Conservation (phyloP, 1,284 basidiomycete species). For the Bondarzewia mesenterica region DNA sequence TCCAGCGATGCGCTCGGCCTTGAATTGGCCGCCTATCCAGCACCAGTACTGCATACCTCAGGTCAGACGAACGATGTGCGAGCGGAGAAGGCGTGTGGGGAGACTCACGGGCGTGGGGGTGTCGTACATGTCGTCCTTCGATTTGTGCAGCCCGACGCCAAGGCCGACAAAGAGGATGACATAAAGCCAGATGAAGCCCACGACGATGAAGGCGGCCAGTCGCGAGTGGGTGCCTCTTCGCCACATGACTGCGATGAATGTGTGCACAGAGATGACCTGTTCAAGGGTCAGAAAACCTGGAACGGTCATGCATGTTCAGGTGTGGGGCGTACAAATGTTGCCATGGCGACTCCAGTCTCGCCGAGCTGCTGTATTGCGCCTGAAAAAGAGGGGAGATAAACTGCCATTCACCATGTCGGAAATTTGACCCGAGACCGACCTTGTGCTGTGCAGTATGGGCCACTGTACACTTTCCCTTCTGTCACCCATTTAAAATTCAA, state of each 20-base stretch:
- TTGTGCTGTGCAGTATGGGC: conserved; percentile 10
- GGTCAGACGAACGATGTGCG: neutral
- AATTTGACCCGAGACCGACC: conserved; percentile 1
- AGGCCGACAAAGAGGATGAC: conserved; percentile 12
- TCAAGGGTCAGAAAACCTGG: neutral
- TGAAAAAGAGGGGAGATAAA: neutral
- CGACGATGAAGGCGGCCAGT: conserved; percentile 10
- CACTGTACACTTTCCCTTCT: conserved; percentile 3
- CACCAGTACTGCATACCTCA: conserved; percentile 33
- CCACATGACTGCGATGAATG: conserved; percentile 14
- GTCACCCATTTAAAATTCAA: conserved; percentile 10
- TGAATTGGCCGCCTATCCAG: conserved; percentile 33
- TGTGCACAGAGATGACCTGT: conserved; percentile 16
- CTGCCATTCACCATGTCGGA: neutral
- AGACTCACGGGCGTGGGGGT: conserved; percentile 13
- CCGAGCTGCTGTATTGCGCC: conserved; percentile 1
- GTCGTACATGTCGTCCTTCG: conserved; percentile 12
- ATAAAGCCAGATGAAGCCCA: conserved; percentile 13
- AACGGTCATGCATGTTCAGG: neutral
- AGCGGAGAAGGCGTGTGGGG: neutral
- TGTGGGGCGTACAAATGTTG: conserved; percentile 14
- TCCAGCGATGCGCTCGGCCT: conserved; percentile 32
- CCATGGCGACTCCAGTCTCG: conserved; percentile 9
- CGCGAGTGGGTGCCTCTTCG: conserved; percentile 10
- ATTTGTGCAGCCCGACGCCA: conserved; percentile 11